phyloP scores from a whole-genome alignment of 192 early-diverging fungal genomes.

The Coemansia sp. region DNA sequence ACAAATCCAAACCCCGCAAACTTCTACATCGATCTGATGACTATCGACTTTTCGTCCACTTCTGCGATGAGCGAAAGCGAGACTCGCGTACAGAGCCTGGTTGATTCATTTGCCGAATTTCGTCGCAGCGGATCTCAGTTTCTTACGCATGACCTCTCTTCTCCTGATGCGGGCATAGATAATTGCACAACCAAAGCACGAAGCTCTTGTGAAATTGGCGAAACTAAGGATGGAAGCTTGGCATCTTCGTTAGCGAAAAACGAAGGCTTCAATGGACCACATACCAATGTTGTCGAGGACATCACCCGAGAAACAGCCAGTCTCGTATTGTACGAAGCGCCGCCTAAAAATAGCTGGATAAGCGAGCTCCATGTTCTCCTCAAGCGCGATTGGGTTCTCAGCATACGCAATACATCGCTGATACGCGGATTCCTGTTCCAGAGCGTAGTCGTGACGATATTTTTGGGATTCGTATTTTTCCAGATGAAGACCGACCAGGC shows the following conservation, averaged over 20 bases:
- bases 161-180: background rate
- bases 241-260: no score
- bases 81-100: conserved; percentile 34
- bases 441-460: conserved; percentile 33
- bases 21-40: conserved; percentile 62
- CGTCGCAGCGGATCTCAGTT: background rate
- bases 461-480: conserved; percentile 59
- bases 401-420: conserved; percentile 24
- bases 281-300: conserved; percentile 9
- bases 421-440: conserved; percentile 27
- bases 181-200: background rate
- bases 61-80: conserved; percentile 34
- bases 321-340: conserved; percentile 22
- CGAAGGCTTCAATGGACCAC: background rate
- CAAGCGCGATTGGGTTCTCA: conserved; percentile 34
- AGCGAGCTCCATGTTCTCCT: conserved; percentile 25
- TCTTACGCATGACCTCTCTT: background rate
- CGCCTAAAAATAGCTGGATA: conserved; percentile 37
- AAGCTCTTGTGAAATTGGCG: no score
- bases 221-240: no score
- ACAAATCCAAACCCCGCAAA: conserved; percentile 66
- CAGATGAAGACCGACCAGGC: conserved; percentile 36
- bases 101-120: conserved; percentile 22
- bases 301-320: conserved; percentile 35
- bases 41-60: conserved; percentile 42